Evolutionary conservation across 2,329 filamentous ascomycete species (phyloP), one percentile per base, ranked within the genome.

Genomic region (Corynespora cassiicola): DNA sequence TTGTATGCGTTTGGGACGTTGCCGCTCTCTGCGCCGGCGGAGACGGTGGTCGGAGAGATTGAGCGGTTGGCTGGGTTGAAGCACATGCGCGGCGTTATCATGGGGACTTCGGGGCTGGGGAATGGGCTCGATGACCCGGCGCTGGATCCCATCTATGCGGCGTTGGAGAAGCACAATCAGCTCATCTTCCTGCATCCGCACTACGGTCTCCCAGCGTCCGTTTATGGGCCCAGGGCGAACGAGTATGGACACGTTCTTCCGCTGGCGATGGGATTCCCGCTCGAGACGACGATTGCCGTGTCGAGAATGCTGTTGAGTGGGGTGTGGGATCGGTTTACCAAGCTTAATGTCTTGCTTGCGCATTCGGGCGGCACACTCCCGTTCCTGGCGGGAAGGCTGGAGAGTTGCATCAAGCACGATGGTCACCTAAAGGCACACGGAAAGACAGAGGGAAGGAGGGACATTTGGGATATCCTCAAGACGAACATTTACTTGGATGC

Each of bases 281-380:
- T 96, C 52, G 91, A 96, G 70, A 96, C 91, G 1, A 96, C 91
- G 2, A 92, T 96, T 54, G 89, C 90, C 0, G 85, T 96, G 2
- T 83, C 88, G 4, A 78, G 91, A 30, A 95, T 96, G 89, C 84
- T 90, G 36, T 74, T 96, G n/a, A 81, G 86, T 0, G 88, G 89
- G 0, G 87, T 95, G 0, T 96, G 94, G 66, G 90, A 95, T 65
- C 76, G 80, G 7, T 86, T 90, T 28, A 80, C 79, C 0, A 72
- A 75, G 7, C 69, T 96, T 45, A 77, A 82, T 15, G 83, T 96
- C 59, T 75, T 96, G 36, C 75, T 96, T 4, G 91, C 91, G 0
- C 91, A 96, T 69, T 90, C 87, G 16, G 91, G 91, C 2, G 91
- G 91, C 2, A 92, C 90, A 1, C 72, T 96, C 31, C 91, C 91